Evolutionary conservation across 2,329 filamentous ascomycete species (phyloP), one percentile per base, ranked within the genome.

Genomic region (Rhytidhysteron rufulum): DNA sequence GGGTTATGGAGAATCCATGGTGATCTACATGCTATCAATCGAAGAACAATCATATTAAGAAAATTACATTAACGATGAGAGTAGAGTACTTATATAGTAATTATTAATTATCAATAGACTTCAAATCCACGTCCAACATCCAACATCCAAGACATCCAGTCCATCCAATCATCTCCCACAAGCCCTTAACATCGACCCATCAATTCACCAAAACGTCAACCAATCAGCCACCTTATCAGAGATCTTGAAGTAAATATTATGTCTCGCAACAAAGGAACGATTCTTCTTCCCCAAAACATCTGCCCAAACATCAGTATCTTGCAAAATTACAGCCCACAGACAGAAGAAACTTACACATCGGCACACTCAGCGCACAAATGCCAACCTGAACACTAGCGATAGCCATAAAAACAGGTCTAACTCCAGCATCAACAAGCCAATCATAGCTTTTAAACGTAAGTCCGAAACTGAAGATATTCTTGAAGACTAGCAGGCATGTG

Each of bases 381-480:
- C 73, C 82, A 0, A 95, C 74, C 67, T 96, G 88, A 15, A 94
- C 80, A 25, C 80, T 85, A 2, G 80, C 83, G 34, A 95, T 77
- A 16, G 79, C 75, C 39, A 85, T 75, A 66, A 96, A 91, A 0
- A 78, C 70, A 34, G 76, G 73, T 44, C 80, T 78, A n/a, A 83
- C 79, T 2, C 80, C 80, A n/a, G 51, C 49, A 1, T 68, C 50
- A 8, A 85, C 74, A 19, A 95, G 74, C 90, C 91, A 96, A 42
- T 89, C 74, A 55, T 88, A 95, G 1, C 88, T 88, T 51, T 80
- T 85, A 62, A 83, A 94, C 0, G 90, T 95, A 41, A 96, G 71
- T 5, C 82, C 80, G 55, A 94, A 96, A 47, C 83, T 86, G 69
- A 96, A 95, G 47, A 96, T 78, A 66, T 96, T 95, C 68, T 96